A percentile compares a stretch with the other conserved stretches of the same genome.
These are phyloP conservation scores for Aristolochia contorta DNA, from an alignment of 164 flowering plant genomes.

Conservation along the genomic window DNA sequence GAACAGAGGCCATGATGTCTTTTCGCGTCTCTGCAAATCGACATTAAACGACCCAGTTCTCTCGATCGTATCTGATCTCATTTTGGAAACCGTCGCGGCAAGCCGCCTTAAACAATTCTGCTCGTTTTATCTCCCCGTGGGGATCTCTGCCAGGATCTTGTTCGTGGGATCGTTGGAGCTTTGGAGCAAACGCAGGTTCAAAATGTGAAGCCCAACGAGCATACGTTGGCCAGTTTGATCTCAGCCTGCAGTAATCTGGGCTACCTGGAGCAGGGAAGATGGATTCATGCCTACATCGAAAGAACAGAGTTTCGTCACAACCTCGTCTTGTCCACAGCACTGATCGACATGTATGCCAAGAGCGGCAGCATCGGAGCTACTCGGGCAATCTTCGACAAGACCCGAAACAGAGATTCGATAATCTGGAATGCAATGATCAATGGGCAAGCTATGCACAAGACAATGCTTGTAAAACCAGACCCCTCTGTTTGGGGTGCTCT, in stretches of 20 bases:
- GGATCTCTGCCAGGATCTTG: slow-evolving; percentile 3
- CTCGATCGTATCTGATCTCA: slow-evolving; percentile 11
- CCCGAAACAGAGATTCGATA: slow-evolving; percentile 17
- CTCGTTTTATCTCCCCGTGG: not conserved
- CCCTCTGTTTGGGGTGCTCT: slow-evolving; percentile 6
- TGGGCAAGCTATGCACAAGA: slow-evolving; percentile 14
- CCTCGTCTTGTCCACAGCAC: slow-evolving; percentile 17
- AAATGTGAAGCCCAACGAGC: slow-evolving; percentile 10
- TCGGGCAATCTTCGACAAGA: slow-evolving; percentile 16
- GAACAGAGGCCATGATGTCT: not conserved
- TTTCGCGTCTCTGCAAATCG: not conserved
- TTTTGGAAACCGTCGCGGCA: slow-evolving; percentile 10
- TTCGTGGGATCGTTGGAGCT: slow-evolving; percentile 7
- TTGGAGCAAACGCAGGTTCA: slow-evolving; percentile 14
- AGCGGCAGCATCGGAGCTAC: slow-evolving; percentile 21
- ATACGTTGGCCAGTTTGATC: slow-evolving; percentile 16
- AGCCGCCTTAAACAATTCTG: slow-evolving; percentile 13
- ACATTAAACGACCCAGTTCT: slow-evolving; percentile 2
- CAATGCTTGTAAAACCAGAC: slow-evolving; percentile 2
- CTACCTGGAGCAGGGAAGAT: slow-evolving; percentile 16
- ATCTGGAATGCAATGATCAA: slow-evolving; percentile 32
- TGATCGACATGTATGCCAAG: slow-evolving; percentile 53
- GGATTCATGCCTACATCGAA: slow-evolving; percentile 17
- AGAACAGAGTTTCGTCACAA: slow-evolving; percentile 9
- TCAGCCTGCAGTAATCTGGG: slow-evolving; percentile 15